These are phyloP conservation scores for Orbilia oligospora DNA, from an alignment of 2,329 filamentous ascomycete species.

Conservation along the genomic window DNA sequence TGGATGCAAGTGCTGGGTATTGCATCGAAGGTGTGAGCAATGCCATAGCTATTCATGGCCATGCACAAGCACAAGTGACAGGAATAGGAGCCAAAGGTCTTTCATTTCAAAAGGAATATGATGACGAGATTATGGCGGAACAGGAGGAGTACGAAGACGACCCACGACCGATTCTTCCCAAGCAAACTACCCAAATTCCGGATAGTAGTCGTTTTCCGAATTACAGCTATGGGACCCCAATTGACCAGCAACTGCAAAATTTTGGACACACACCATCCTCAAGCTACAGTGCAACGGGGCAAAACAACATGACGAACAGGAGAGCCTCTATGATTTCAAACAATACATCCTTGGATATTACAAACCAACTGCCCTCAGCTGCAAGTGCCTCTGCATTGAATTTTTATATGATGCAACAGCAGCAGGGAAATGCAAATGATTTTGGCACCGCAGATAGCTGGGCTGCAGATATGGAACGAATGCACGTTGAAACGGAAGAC, in stretches of 20 bases:
- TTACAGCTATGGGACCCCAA: slow-evolving; percentile 57
- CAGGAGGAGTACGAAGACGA: slow-evolving; percentile 56
- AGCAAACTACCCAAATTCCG: slow-evolving; percentile 51
- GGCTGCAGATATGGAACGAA: slow-evolving; percentile 54
- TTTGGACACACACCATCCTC: slow-evolving; percentile 54
- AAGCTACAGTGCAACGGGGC: slow-evolving; percentile 41
- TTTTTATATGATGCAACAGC: slow-evolving; percentile 59
- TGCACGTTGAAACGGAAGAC: slow-evolving; percentile 59
- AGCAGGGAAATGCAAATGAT: slow-evolving; percentile 41
- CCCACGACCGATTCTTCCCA: slow-evolving; percentile 18
- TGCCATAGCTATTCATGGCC: not conserved
- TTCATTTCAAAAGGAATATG: slow-evolving; percentile 59
- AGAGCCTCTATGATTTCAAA: slow-evolving; percentile 55
- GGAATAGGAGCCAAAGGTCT: slow-evolving; percentile 50
- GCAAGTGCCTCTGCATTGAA: slow-evolving; percentile 38
- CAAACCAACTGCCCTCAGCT: slow-evolving; percentile 34
- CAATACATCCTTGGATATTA: slow-evolving; percentile 48
- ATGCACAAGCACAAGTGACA: not conserved
- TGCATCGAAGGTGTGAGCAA: slow-evolving; percentile 57
- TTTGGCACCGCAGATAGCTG: slow-evolving; percentile 42
- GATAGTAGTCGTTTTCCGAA: slow-evolving; percentile 58
- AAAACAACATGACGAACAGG: slow-evolving; percentile 42
- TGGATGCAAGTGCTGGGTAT: slow-evolving; percentile 70
- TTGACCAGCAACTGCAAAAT: slow-evolving; percentile 57
- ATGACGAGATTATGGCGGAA: slow-evolving; percentile 58